Evolutionary conservation across 148 eudicot species (phyloP).

Genomic region (Rhododendron ovatum): DNA sequence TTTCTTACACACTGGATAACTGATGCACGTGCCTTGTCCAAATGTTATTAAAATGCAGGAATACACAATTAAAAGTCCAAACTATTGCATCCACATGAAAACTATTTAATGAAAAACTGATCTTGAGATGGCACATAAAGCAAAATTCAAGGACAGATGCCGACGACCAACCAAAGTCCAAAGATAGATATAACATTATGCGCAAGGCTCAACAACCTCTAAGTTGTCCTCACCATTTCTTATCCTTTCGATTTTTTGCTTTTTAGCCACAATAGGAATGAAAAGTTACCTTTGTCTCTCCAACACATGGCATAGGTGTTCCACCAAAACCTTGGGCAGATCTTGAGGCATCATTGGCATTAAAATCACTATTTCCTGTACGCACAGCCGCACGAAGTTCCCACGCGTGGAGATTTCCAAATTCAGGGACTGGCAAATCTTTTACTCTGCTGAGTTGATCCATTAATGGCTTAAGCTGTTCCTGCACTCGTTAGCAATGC

Average conservation of each 20-base stretch:
- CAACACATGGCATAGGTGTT: constrained; percentile 83
- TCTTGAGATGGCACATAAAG: background rate
- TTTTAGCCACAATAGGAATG: background rate
- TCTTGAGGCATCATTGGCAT: constrained; percentile 48
- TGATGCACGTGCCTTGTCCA: background rate
- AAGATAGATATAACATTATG: background rate
- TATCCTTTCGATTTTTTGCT: background rate
- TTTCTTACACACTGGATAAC: background rate
- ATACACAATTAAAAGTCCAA: background rate
- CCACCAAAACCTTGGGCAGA: constrained; percentile 53
- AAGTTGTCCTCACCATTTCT: background rate
- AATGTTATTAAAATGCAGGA: background rate
- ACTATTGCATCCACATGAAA: background rate
- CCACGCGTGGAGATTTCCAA: constrained; percentile 87
- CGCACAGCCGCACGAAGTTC: constrained; percentile 71
- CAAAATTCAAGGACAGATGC: background rate
- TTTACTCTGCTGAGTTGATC: constrained; percentile 80
- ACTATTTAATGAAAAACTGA: background rate
- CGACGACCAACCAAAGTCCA: background rate
- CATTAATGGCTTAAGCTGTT: constrained; percentile 76
- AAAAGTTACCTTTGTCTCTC: constrained; percentile 68
- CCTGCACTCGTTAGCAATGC: constrained; percentile 38
- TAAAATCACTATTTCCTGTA: constrained; percentile 44
- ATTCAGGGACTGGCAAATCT: constrained; percentile 81
- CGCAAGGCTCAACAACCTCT: background rate